Conservation (phyloP, 2,329 filamentous ascomycete genomes). For the Alternaria burnsii region DNA sequence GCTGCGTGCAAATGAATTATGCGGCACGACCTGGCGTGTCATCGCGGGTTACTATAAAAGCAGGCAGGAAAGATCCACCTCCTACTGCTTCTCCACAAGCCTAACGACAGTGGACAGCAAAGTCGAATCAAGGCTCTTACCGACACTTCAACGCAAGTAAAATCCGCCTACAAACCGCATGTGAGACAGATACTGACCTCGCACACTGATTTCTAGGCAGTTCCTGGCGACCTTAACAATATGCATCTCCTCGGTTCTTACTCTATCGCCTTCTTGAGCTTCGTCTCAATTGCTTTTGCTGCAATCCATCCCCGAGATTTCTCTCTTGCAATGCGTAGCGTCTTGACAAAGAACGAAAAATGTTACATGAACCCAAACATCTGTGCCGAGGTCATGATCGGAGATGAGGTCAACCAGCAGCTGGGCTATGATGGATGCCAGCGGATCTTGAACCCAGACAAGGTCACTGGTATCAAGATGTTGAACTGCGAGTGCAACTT, state of each 20-base stretch:
- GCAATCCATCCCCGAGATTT: neutral
- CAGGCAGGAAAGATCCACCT: neutral
- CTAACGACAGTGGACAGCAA: neutral
- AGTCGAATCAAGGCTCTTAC: neutral
- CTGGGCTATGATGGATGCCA: constrained; percentile 4
- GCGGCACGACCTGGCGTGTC: neutral
- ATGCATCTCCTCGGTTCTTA: neutral
- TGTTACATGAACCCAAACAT: neutral
- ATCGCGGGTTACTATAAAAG: neutral
- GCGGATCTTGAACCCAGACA: neutral
- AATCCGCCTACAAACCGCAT: neutral
- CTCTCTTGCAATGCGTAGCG: neutral
- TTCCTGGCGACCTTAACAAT: too few relatives aligned
- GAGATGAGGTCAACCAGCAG: constrained; percentile 1
- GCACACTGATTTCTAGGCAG: neutral
- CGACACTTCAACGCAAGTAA: neutral
- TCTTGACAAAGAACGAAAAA: neutral
- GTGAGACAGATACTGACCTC: neutral
- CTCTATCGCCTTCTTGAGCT: neutral
- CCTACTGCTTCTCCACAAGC: neutral
- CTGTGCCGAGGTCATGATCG: constrained; percentile 10
- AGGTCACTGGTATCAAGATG: neutral
- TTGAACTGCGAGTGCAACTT: constrained; percentile 7
- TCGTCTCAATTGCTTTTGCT: neutral
- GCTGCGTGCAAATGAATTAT: neutral